Conservation (phyloP, 768 basidiomycete genomes). For the Kwoniella sp. region DNA sequence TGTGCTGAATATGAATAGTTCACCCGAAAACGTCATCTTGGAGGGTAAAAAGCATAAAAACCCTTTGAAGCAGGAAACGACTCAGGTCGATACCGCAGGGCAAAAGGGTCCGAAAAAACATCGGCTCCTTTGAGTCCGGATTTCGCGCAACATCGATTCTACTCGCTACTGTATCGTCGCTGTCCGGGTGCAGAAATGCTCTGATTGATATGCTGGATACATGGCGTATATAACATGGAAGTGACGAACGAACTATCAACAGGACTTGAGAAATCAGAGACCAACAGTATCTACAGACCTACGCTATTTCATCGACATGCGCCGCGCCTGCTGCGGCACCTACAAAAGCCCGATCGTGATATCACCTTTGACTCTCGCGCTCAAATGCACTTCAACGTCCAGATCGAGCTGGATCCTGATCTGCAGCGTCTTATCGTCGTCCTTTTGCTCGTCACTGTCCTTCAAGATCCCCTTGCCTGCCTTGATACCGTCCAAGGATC, state of each 20-base stretch:
- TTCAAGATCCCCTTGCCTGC: conserved; percentile 8
- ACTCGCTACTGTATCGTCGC: too few species aligned
- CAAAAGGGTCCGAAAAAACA: not conserved
- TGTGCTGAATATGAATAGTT: not conserved
- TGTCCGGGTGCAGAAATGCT: too few species aligned
- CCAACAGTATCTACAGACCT: too few species aligned
- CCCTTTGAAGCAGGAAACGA: not conserved
- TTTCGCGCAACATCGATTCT: not conserved
- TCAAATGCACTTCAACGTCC: conserved; percentile 23
- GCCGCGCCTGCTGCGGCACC: not conserved
- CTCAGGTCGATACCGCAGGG: too few species aligned
- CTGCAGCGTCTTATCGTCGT: conserved; percentile 15
- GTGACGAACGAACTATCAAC: too few species aligned
- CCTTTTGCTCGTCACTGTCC: not conserved
- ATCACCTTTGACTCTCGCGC: conserved; percentile 23
- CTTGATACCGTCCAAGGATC: conserved; percentile 1
- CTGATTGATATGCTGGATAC: too few species aligned
- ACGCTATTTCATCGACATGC: too few species aligned
- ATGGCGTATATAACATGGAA: too few species aligned
- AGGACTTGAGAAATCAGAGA: too few species aligned
- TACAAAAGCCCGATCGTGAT: conserved; percentile 23
- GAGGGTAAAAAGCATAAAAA: not conserved
- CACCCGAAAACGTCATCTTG: not conserved
- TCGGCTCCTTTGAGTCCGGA: not conserved
- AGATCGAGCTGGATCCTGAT: conserved; percentile 22